These are phyloP conservation scores for Penicillium lividum DNA, from an alignment of 495 filamentous ascomycete genomes.

Conservation along the genomic window DNA sequence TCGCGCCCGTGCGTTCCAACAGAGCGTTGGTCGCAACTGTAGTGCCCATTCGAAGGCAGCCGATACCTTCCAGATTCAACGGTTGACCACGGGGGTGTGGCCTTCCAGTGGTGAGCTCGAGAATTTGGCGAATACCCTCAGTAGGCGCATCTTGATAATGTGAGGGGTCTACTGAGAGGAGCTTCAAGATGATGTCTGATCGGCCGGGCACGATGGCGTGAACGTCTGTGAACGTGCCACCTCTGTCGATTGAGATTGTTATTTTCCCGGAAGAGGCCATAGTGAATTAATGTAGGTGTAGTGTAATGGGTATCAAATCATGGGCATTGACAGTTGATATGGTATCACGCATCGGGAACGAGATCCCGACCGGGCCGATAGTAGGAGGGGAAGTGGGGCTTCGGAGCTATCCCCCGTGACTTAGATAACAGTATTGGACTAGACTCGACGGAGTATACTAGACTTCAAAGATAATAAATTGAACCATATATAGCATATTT, in stretches of 20 bases:
- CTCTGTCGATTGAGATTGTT: slow-evolving; percentile 53
- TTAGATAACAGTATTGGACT: too few relatives aligned
- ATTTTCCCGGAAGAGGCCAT: slow-evolving; percentile 40
- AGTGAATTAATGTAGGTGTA: slow-evolving; percentile 2
- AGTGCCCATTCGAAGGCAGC: slow-evolving; percentile 86
- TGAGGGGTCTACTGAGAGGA: slow-evolving; percentile 84
- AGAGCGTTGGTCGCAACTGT: slow-evolving; percentile 91
- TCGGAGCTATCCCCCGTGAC: too few relatives aligned
- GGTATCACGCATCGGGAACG: too few relatives aligned
- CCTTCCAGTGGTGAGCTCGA: slow-evolving; percentile 74
- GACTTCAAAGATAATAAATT: too few relatives aligned
- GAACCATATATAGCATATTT: too few relatives aligned
- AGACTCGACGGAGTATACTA: too few relatives aligned
- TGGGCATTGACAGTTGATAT: too few relatives aligned
- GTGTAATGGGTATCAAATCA: too few relatives aligned
- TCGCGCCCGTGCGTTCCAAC: slow-evolving; percentile 91
- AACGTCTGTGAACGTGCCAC: slow-evolving; percentile 68
- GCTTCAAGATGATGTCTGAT: slow-evolving; percentile 80
- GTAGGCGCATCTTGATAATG: slow-evolving; percentile 89
- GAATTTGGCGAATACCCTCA: slow-evolving; percentile 86
- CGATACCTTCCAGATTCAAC: slow-evolving; percentile 79
- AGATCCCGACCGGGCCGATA: too few relatives aligned
- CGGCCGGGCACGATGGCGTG: slow-evolving; percentile 54
- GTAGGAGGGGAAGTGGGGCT: too few relatives aligned
- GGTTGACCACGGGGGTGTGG: slow-evolving; percentile 79